Conservation (phyloP, 345 rosid species). For the Sisymbrium irio region DNA sequence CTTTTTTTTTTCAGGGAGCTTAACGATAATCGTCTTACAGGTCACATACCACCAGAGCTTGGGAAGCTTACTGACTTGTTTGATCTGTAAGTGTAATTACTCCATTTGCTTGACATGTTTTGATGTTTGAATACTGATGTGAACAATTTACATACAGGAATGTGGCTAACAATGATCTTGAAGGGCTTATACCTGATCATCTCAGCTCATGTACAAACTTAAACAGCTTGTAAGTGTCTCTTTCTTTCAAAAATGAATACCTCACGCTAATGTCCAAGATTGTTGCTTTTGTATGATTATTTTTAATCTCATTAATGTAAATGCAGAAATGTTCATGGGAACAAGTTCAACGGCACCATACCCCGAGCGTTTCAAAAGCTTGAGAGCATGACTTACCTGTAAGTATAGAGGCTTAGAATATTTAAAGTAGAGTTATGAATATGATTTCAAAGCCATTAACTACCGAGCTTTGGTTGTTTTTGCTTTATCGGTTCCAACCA, state of each 20-base stretch:
- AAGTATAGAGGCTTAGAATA: slow-evolving; percentile 32
- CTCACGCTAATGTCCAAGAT: neutral
- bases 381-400: slow-evolving; percentile 92
- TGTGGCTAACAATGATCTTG: slow-evolving; percentile 75
- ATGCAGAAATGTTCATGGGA: slow-evolving; percentile 79
- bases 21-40: slow-evolving; percentile 74
- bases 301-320: slow-evolving; percentile 15
- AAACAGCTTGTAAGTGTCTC: slow-evolving; percentile 71
- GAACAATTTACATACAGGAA: slow-evolving; percentile 47
- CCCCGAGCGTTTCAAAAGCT: slow-evolving; percentile 78
- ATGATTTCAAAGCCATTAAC: neutral
- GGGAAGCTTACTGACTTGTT: slow-evolving; percentile 93
- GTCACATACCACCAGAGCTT: slow-evolving; percentile 80
- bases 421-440: neutral
- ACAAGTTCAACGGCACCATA: slow-evolving; percentile 72
- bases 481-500: slow-evolving; percentile 17
- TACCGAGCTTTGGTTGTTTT: neutral
- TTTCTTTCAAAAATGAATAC: neutral
- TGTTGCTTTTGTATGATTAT: slow-evolving; percentile 5
- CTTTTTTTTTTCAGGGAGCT: slow-evolving; percentile 71
- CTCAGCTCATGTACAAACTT: slow-evolving; percentile 88
- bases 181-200: slow-evolving; percentile 84
- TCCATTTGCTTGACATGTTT: slow-evolving; percentile 1
- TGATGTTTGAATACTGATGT: neutral
- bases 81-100: slow-evolving; percentile 75